These are phyloP conservation scores for Phoma sp. DNA, from an alignment of 2,329 filamentous ascomycete species.

Conservation along the genomic window DNA sequence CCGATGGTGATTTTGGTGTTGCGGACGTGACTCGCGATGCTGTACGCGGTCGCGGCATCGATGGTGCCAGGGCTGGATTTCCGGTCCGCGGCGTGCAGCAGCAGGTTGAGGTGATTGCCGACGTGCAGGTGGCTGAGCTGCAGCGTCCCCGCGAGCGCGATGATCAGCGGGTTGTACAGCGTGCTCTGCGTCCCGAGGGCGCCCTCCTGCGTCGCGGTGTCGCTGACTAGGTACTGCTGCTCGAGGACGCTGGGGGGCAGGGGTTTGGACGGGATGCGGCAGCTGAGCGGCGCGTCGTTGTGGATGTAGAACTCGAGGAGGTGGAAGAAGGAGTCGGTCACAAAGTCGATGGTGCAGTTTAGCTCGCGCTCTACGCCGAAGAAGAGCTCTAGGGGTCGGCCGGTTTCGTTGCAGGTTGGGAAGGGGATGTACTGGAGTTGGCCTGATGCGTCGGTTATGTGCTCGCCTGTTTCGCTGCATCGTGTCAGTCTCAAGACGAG, in stretches of 20 bases:
- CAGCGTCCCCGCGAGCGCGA: slow-evolving; percentile 86
- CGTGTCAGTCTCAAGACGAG: slow-evolving; percentile 10
- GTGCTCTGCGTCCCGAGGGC: slow-evolving; percentile 42
- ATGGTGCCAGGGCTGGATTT: slow-evolving; percentile 70
- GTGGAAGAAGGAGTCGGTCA: slow-evolving; percentile 83
- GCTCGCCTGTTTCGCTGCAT: slow-evolving; percentile 81
- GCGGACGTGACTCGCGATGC: slow-evolving; percentile 68
- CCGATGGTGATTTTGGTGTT: slow-evolving; percentile 79
- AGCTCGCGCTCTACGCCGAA: slow-evolving; percentile 83
- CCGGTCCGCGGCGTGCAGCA: slow-evolving; percentile 73
- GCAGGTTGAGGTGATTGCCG: slow-evolving; percentile 85
- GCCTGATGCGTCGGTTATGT: slow-evolving; percentile 79
- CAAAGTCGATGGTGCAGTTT: slow-evolving; percentile 81
- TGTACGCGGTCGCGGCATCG: slow-evolving; percentile 87
- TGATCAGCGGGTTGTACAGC: slow-evolving; percentile 79
- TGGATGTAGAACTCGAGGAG: slow-evolving; percentile 96
- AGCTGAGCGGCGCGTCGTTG: slow-evolving; percentile 90
- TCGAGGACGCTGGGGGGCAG: slow-evolving; percentile 50
- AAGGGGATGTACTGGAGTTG: slow-evolving; percentile 94
- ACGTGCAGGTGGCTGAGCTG: slow-evolving; percentile 87
- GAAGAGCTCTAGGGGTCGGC: slow-evolving; percentile 78
- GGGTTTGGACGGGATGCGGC: slow-evolving; percentile 84
- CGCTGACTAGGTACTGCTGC: slow-evolving; percentile 37
- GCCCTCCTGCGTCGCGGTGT: slow-evolving; percentile 50
- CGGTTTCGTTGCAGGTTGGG: slow-evolving; percentile 87